Evolutionary conservation across 495 filamentous ascomycete species (phyloP).

Genomic region (Aspergillus sparsus): DNA sequence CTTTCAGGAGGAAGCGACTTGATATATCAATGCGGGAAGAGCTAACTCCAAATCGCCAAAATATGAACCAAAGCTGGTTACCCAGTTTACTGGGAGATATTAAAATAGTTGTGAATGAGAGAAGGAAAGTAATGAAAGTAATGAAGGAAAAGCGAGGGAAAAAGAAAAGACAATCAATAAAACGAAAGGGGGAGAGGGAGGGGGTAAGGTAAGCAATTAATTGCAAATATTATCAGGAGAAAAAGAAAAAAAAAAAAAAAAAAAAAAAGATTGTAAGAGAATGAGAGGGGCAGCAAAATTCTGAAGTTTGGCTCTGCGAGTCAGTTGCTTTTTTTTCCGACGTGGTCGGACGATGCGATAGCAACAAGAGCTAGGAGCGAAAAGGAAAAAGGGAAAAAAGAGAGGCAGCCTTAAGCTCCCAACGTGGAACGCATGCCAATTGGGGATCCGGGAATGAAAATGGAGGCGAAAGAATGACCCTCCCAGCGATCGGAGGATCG

Average conservation of each 20-base stretch:
- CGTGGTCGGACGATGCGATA: too few relatives aligned
- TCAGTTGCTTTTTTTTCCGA: too few relatives aligned
- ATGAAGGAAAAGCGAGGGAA: too few relatives aligned
- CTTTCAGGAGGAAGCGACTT: background rate
- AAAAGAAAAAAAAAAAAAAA: conserved; percentile 14
- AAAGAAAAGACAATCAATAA: too few relatives aligned
- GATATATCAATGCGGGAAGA: background rate
- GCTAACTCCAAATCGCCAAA: too few relatives aligned
- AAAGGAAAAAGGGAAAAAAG: conserved; percentile 15
- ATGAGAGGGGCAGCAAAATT: background rate
- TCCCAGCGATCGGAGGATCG: conserved; percentile 5
- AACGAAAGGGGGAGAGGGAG: too few relatives aligned
- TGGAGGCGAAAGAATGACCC: conserved; percentile 5
- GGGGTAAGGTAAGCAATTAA: too few relatives aligned
- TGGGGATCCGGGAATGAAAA: conserved; percentile 12
- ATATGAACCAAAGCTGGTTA: background rate
- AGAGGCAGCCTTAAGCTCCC: background rate
- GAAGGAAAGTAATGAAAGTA: too few relatives aligned
- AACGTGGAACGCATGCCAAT: conserved; percentile 24
- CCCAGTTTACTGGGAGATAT: background rate
- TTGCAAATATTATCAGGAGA: background rate
- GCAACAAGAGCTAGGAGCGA: too few relatives aligned
- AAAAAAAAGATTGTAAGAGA: conserved; percentile 8
- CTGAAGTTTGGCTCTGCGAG: too few relatives aligned
- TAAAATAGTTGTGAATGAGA: too few relatives aligned